These are phyloP conservation scores for Mrakia hoshinonis DNA, from an alignment of 768 basidiomycete genomes.

Conservation along the genomic window DNA sequence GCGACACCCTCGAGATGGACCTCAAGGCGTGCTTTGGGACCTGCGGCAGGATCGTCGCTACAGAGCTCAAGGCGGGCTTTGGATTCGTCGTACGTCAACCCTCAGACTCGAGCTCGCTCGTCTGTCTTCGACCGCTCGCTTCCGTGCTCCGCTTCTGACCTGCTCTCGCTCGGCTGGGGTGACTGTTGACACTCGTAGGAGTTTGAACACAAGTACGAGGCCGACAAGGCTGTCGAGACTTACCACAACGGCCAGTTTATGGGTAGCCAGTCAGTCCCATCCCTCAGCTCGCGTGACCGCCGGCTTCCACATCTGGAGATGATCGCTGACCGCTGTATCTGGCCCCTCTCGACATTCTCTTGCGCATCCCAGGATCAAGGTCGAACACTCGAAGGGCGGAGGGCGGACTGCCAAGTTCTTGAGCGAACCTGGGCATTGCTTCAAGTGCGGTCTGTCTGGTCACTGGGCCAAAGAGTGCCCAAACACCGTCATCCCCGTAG, in stretches of 20 bases:
- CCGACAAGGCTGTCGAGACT: slow-evolving; percentile 76
- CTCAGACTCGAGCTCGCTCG: neutral
- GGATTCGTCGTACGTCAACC: slow-evolving; percentile 1
- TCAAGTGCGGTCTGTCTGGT: slow-evolving; percentile 73
- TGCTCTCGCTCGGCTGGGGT: slow-evolving; percentile 35
- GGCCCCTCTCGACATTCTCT: too few species aligned
- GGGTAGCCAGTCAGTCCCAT: slow-evolving; percentile 50
- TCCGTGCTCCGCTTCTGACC: neutral
- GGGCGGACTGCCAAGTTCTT: slow-evolving; percentile 68
- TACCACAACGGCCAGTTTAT: slow-evolving; percentile 85
- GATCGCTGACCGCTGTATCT: neutral
- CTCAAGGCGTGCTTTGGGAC: slow-evolving; percentile 78
- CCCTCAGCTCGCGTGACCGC: neutral
- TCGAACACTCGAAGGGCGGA: slow-evolving; percentile 75
- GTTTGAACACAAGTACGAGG: slow-evolving; percentile 70
- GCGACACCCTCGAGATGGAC: slow-evolving; percentile 76
- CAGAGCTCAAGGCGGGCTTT: slow-evolving; percentile 86
- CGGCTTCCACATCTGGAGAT: neutral
- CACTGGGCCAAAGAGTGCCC: slow-evolving; percentile 71
- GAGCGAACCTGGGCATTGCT: slow-evolving; percentile 83
- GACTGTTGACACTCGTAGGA: slow-evolving; percentile 47
- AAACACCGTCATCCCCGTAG: neutral
- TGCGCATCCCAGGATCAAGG: slow-evolving; percentile 56
- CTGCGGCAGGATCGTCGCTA: slow-evolving; percentile 62
- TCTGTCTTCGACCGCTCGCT: neutral